Evolutionary conservation across 148 eudicot genomes (phyloP), one percentile per base, ranked within the genome.

Genomic region (Rhododendron williamsianum): DNA sequence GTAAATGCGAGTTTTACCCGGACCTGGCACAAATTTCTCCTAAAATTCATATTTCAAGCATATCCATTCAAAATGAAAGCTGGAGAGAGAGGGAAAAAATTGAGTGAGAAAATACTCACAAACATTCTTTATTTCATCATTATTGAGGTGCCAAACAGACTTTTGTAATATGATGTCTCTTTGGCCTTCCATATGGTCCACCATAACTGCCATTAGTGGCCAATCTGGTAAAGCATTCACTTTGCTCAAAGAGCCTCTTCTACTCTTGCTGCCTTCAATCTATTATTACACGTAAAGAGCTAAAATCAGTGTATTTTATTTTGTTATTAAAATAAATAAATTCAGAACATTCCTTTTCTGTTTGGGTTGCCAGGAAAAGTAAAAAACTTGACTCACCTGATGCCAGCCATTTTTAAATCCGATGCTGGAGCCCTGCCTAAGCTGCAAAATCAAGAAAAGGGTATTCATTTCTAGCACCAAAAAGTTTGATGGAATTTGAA

Each of bases 101-200:
- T 10, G 73, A 10, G 35, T 8, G 30, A 15, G 27, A 10, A 8
- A 77, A 16, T n/a, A 91, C 96, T 90, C 88, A 95, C 98, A 95
- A 87, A 95, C 94, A 87, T 90, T 93, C 89, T 95, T 95, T 76
- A 95, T 95, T 85, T 90, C 85, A 30, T 87, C 74, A 87, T 95
- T 94, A 86, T 91, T 95, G n/a, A 95, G 95, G 54, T 95, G 98
- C 98, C 98, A 95, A 76, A 95, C 86, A 33, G 94, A 92, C 84
- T 95, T 95, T 74, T 92, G 88, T 25, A 92, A 91, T 21, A 93
- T 90, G 83, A 93, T 89, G 83, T 95, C 96, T 89, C 95, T 88
- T 85, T 94, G 95, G 74, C 98, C 96, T 87, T 92, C 94, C 83
- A 90, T 78, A 76, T 94, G 98, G 85, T 95, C 95, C 38, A 95